Base-by-base conservation (phyloP, 73 alveolate genomes). In the Paramecium pentaurelia region DNA sequence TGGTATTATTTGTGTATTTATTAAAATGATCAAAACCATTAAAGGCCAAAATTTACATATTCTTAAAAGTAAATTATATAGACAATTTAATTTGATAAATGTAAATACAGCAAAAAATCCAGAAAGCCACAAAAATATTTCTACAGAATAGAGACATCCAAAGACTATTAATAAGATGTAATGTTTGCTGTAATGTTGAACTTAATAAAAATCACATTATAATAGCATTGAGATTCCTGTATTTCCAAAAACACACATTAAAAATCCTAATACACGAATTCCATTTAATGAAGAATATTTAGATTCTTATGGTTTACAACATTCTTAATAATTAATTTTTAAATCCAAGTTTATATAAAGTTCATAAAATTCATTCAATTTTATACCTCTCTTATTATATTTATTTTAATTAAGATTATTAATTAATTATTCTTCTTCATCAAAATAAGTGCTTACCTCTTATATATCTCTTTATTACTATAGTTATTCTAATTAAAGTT, bases 71-170 rank as follows among this genome's bases (percentile, higher is more conserved):
- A 80, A 80, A 2, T n/a, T 3, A 30, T 75, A 30, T 1, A 75
- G 18, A 75, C 58, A 36, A 75, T 75, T 75, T 6, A 38, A 36
- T 75, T 75, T 75, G 2, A 30, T 38, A 6, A 75, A 22, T 42
- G 88, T n/a, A 36, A 38, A 7, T 9, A 80, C 91, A 42, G 77
- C 73, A 44, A 80, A 80, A 80, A 80, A 80, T 80, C 91, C 91
- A 45, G 77, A 45, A 22, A 80, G 45, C 71, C 71, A 80, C 18
- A 80, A 80, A 44, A 80, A 80, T 80, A 80, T 80, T 27, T 80
- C 91, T 8, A 80, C 73, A 8, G 58, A 27, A 49, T 80, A 80
- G 54, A 80, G 51, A 27, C 91, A 42, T 25, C 91, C 71, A 45
- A 80, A 80, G 20, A 47, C 91, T n/a, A 80, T 12, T 36, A 32